Conservation (phyloP, 352 stramenopile species). For the Pythium rishiriense region DNA sequence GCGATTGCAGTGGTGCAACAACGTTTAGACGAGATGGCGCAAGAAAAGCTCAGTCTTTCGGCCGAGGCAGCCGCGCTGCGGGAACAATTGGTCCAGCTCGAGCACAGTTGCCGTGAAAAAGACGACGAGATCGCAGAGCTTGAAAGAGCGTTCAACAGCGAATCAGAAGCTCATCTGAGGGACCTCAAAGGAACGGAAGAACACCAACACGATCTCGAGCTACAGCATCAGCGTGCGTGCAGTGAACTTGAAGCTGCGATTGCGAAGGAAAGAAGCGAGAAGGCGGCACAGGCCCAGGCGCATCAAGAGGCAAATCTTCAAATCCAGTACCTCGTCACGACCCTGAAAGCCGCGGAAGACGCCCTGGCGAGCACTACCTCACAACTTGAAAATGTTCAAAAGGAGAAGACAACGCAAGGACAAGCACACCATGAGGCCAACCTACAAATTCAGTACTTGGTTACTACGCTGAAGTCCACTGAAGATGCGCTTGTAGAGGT, state of each 20-base stretch:
- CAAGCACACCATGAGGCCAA: neutral
- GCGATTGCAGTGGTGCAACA: slow-evolving; percentile 3
- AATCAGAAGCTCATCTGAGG: neutral
- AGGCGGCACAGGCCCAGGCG: neutral
- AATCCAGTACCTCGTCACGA: neutral
- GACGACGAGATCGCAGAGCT: slow-evolving; percentile 9
- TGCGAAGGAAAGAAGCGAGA: slow-evolving; percentile 1
- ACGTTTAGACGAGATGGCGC: neutral
- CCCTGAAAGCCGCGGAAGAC: neutral
- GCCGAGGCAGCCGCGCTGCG: neutral
- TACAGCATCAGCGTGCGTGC: neutral
- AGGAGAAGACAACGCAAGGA: neutral
- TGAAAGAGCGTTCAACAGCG: slow-evolving; percentile 2
- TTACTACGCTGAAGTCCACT: neutral
- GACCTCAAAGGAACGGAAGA: slow-evolving; percentile 11
- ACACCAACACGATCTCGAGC: neutral
- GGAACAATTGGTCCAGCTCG: neutral
- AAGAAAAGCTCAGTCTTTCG: neutral
- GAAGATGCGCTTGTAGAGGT: neutral
- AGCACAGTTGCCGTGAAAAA: slow-evolving; percentile 1
- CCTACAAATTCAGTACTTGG: slow-evolving; percentile 1
- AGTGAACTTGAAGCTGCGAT: slow-evolving; percentile 7
- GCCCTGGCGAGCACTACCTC: neutral
- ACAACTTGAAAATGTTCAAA: neutral
- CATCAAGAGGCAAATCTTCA: slow-evolving; percentile 3